Base-by-base conservation (phyloP, 768 basidiomycete genomes). In the Pleurotus tuber-regium region DNA sequence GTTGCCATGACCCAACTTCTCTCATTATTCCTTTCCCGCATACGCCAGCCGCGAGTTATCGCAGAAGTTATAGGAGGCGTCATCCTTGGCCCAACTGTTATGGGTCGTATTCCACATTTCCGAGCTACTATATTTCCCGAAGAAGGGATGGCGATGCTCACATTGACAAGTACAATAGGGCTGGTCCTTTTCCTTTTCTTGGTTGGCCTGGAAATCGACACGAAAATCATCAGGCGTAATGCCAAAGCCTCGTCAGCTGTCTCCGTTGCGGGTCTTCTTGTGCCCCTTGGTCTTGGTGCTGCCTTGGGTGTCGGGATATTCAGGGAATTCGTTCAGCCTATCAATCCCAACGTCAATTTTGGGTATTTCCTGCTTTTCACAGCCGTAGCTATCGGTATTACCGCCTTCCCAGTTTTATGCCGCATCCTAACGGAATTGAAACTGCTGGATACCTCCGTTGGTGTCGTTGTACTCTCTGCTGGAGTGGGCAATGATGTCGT, bases 31-130 rank as follows among this genome's bases (percentile, higher is more conserved):
- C 74, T 97, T 18, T 66, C 72, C 6, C 83, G 77, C 50, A 82
- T 96, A 29, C 83, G 82, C 4, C 95, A 98, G 61, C 96, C 96
- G 1, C 77, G 86, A n/a, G 95, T 98, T 54, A 92, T 97, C 47
- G 84, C 93, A 35, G 95, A 98, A 65, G 87, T 97, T 53, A 81
- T 98, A 50, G 92, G 86, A 0, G 96, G 96, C 18, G 84, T 98
- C 57, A 61, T 98, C 18, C 77, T 98, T 9, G 94, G 93, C 35
- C 83, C 83, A 1, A 75, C 81, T 0, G 79, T 88, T 8, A 82
- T 91, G 78, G 91, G 91, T 2, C 82, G 81, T 23, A 91, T 93
- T 53, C 91, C 89, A 0, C 63, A 73, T 31, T 96, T 93, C 70
- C 73, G 68, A n/a, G 43, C 67, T 6, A 61, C 66, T 33, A 85